Percentiles rank a stretch among this genome's conserved stretches.
Evolutionary conservation across 106 monocot species (phyloP).

Genomic region (Gastrodia elata): DNA sequence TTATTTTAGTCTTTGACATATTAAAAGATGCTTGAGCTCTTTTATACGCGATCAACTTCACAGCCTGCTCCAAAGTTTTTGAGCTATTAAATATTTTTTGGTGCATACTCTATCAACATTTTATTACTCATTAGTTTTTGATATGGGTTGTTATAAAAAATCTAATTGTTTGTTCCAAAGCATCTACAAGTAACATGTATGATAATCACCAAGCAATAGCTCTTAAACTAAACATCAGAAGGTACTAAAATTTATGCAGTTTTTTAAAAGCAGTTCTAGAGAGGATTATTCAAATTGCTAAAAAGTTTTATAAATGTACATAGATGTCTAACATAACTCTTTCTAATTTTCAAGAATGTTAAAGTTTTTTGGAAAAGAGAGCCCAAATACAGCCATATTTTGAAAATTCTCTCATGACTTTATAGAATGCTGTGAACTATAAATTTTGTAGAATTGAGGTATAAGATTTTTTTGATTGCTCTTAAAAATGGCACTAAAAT

Average conservation of each 20-base stretch:
- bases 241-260: neutral
- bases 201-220: neutral
- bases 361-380: neutral
- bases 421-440: neutral
- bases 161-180: no score
- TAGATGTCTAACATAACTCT: neutral
- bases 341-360: neutral
- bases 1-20: neutral
- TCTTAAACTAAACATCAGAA: neutral
- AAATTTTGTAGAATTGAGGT: neutral
- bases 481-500: neutral
- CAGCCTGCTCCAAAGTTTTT: neutral
- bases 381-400: neutral
- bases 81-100: neutral
- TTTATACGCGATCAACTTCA: neutral
- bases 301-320: neutral
- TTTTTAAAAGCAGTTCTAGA: neutral
- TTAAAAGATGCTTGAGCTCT: neutral
- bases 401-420: neutral
- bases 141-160: neutral
- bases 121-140: neutral
- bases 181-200: no score
- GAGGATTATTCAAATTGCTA: neutral
- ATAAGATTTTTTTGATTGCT: constrained; percentile 1
- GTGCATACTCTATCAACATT: neutral